Evolutionary conservation across 352 stramenopile genomes (phyloP).

Genomic region (Blastocystis sp.): DNA sequence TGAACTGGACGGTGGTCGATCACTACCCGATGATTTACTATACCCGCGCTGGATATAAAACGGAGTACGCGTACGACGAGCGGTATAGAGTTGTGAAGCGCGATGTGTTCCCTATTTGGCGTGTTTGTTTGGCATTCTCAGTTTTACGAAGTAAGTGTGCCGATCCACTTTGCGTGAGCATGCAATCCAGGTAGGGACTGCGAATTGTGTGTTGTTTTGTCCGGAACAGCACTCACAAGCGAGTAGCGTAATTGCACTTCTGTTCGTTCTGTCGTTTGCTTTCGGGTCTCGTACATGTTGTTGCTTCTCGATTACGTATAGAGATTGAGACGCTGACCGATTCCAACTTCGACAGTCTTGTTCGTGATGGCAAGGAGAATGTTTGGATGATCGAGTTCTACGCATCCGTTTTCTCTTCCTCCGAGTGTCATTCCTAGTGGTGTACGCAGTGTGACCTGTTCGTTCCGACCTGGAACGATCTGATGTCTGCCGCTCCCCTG

Average conservation of each 20-base stretch:
- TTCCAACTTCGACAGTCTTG: background rate
- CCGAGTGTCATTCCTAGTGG: conserved; percentile 14
- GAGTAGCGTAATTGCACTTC: background rate
- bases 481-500: background rate
- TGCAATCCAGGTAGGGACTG: too few relatives aligned
- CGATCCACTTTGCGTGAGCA: too few relatives aligned
- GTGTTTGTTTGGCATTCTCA: background rate
- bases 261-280: background rate
- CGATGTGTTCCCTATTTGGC: background rate
- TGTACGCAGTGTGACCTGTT: background rate
- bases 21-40: conserved; percentile 43
- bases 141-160: too few relatives aligned
- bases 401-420: background rate
- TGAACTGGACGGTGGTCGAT: conserved; percentile 39
- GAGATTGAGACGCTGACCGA: conserved; percentile 29
- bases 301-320: background rate
- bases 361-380: background rate
- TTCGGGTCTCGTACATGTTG: background rate
- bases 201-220: background rate
- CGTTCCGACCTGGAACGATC: conserved; percentile 15
- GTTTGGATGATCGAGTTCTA: conserved; percentile 55
- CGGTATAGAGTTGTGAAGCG: background rate
- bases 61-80: conserved; percentile 16
- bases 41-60: conserved; percentile 13
- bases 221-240: background rate